Base-by-base conservation (phyloP, 176 grass and related monocot species). In the Aechmea fasciata region DNA sequence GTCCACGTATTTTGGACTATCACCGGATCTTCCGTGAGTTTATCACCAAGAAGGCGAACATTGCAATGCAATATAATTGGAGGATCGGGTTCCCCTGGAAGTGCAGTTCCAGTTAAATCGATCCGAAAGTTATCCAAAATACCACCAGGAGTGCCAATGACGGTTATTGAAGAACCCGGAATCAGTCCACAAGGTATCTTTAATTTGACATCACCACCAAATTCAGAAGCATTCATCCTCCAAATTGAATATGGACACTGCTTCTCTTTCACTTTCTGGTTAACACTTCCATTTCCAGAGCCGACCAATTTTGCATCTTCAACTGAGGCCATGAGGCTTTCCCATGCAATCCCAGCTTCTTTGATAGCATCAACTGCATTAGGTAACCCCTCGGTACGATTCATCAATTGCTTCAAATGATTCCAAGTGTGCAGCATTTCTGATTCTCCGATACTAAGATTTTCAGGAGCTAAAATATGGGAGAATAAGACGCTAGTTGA, bases 1-100 rank as follows among this genome's bases (percentile, higher is more conserved):
- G 87, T 90, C 95, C 95, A 99, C 12, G 95, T 88, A 77, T 99
- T 99, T 81, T 99, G 95, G 47, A 99, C 95, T 73, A 99, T 90
- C 6, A 99, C 90, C 76, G 95, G 87, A 88, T 99, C 90, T 71
- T 94, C 95, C 64, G 95, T 93, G 79, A 90, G 84, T 85, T 94
- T 99, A 88, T 99, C 95, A 68, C 95, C 95, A 86, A 82, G 77
- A 68, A 99, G 82, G 47, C 95, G 86, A 15, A 94, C 90, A 84
- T 99, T 99, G 64, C 90, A 99, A 81, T 99, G 95, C 80, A 94
- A 77, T 65, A 86, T 79, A 62, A 94, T 88, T 71, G 95, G 95
- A 48, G 90, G 82, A 57, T 93, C 87, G 25, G 90, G 90, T 73
- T 99, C 95, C 68, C 90, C 95, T 75, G 95, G 95, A 51, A 90